Percentiles rank a stretch among this genome's conserved stretches.
Evolutionary conservation across 352 stramenopile genomes (phyloP).

Genomic region (Phytophthora ramorum): DNA sequence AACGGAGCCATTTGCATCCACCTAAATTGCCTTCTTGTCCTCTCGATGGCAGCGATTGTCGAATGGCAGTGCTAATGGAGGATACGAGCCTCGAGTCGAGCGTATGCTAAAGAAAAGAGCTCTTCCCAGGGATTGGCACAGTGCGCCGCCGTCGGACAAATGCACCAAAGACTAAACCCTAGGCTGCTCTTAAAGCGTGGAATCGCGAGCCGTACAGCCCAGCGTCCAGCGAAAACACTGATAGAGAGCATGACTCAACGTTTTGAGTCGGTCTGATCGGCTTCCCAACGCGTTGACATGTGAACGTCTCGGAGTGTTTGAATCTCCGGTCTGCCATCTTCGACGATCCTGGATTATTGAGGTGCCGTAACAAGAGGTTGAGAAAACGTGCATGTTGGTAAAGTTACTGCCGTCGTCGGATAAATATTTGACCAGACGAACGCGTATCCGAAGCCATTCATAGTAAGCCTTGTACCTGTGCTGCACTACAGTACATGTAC

Average conservation of each 20-base stretch:
- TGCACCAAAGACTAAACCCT: conserved; percentile 8
- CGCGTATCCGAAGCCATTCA: no score
- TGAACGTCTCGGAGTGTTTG: no score
- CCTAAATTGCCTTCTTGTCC: neutral
- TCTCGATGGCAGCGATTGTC: conserved; percentile 14
- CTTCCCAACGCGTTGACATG: no score
- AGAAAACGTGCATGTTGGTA: neutral
- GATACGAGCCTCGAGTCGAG: conserved; percentile 2
- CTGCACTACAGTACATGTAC: no score
- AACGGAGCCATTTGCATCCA: conserved; percentile 29
- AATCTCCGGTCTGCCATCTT: neutral
- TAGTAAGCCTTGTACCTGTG: no score
- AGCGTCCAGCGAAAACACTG: neutral
- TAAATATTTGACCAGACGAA: neutral
- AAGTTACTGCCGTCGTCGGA: neutral
- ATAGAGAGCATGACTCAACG: neutral
- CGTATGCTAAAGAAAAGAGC: conserved; percentile 21
- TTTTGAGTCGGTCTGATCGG: neutral
- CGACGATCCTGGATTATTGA: no score
- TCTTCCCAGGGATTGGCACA: conserved; percentile 19
- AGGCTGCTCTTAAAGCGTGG: neutral
- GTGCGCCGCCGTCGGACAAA: conserved; percentile 27
- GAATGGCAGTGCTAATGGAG: conserved; percentile 2
- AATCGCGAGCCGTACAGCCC: neutral
- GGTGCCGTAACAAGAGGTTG: neutral